Percentiles rank a stretch among this genome's conserved stretches.
These are phyloP conservation scores for Rhodomyrtus psidioides DNA, from an alignment of 441 rosid species.

Conservation along the genomic window DNA sequence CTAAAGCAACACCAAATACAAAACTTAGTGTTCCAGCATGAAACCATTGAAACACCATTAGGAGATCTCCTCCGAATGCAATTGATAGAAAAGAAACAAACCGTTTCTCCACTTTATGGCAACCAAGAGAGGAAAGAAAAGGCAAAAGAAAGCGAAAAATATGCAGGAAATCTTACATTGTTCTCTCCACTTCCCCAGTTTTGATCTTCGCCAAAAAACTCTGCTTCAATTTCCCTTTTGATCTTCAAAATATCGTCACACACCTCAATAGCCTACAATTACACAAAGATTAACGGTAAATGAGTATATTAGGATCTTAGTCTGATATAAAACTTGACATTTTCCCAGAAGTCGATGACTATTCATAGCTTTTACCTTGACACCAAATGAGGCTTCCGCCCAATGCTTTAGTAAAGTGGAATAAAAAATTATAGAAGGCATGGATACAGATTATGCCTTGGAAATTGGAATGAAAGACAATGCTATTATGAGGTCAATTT, in stretches of 20 bases:
- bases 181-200: conserved; percentile 65
- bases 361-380: neutral
- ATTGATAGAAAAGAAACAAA: neutral
- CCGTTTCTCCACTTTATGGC: neutral
- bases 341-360: neutral
- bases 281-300: neutral
- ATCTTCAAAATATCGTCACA: conserved; percentile 67
- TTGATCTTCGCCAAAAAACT: conserved; percentile 73
- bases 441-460: too few relatives aligned
- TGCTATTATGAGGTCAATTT: too few relatives aligned
- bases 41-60: neutral
- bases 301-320: neutral
- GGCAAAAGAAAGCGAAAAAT: neutral
- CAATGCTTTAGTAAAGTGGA: neutral
- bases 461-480: too few relatives aligned
- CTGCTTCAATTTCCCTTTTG: conserved; percentile 61
- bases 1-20: neutral
- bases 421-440: neutral
- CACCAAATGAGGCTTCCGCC: neutral
- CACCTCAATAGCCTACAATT: conserved; percentile 40
- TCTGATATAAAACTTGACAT: neutral
- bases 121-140: neutral
- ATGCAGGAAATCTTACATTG: conserved; percentile 39
- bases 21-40: neutral
- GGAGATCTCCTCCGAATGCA: neutral